Conservation (phyloP, 2,329 filamentous ascomycete species). For the Pseudogymnoascus sp. region DNA sequence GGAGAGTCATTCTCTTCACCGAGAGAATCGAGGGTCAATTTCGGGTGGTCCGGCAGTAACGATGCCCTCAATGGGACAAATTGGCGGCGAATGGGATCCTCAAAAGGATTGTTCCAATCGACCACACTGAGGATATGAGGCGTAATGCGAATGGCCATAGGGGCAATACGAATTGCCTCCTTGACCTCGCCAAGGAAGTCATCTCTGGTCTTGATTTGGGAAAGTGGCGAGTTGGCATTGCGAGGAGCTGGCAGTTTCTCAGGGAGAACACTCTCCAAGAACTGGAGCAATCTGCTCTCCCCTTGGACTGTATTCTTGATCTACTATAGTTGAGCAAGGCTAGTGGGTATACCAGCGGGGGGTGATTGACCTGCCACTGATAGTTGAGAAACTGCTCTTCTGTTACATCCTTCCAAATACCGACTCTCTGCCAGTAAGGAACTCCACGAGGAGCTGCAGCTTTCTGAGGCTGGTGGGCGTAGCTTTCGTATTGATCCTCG, state of each 20-base stretch:
- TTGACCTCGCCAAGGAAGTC: conserved; percentile 47
- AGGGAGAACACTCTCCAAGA: conserved; percentile 43
- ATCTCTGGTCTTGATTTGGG: conserved; percentile 37
- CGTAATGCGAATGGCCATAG: conserved; percentile 53
- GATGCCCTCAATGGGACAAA: conserved; percentile 49
- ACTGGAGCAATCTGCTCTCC: conserved; percentile 37
- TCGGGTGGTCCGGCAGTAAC: conserved; percentile 46
- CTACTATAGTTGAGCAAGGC: conserved; percentile 24
- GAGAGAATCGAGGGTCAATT: conserved; percentile 49
- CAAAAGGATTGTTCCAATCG: conserved; percentile 49
- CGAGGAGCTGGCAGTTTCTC: conserved; percentile 34
- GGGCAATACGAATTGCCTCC: conserved; percentile 42
- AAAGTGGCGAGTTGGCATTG: conserved; percentile 18
- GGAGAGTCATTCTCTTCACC: conserved; percentile 48
- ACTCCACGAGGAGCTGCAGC: background rate
- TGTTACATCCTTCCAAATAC: conserved; percentile 41
- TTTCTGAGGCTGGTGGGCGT: background rate
- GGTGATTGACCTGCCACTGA: conserved; percentile 42
- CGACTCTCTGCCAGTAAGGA: conserved; percentile 43
- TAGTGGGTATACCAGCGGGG: background rate
- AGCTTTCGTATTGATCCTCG: background rate
- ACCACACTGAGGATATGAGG: conserved; percentile 52
- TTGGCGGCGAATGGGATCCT: conserved; percentile 52
- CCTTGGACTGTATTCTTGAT: conserved; percentile 42
- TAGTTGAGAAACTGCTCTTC: conserved; percentile 43